Conservation (phyloP, 768 basidiomycete species). For the Boletus coccyginus region DNA sequence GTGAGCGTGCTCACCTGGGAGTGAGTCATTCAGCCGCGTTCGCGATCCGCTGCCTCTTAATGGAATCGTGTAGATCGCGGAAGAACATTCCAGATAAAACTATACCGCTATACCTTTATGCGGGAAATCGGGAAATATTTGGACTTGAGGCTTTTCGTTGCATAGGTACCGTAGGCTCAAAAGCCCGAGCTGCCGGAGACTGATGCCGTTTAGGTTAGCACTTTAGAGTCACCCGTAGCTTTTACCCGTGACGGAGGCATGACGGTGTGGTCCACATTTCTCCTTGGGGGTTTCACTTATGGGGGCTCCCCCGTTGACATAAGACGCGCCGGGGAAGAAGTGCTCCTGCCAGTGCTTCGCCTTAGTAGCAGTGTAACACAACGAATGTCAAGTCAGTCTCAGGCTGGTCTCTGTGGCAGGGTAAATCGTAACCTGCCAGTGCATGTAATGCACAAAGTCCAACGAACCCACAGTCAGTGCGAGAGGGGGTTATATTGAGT, state of each 20-base stretch:
- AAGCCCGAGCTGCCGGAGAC: neutral
- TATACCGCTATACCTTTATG: neutral
- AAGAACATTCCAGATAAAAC: neutral
- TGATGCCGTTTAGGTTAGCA: neutral
- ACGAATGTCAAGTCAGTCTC: neutral
- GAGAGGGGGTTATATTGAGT: neutral
- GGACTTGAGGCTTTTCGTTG: neutral
- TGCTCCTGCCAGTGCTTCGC: neutral
- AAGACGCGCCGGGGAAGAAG: neutral
- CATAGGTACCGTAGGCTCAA: neutral
- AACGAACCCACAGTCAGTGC: neutral
- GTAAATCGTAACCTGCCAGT: neutral
- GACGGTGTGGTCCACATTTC: neutral
- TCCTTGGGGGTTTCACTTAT: neutral
- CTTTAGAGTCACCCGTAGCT: neutral
- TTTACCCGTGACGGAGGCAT: neutral
- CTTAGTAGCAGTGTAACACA: too few species aligned
- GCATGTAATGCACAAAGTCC: neutral
- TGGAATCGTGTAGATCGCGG: neutral
- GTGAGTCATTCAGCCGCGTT: neutral
- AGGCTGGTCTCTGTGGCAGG: neutral
- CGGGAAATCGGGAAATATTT: neutral
- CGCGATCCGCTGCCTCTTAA: conserved; percentile 16
- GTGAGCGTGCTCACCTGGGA: neutral
- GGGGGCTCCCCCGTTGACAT: neutral